Base-by-base conservation (phyloP, 306 rosid genomes). In the Neltuma alba region DNA sequence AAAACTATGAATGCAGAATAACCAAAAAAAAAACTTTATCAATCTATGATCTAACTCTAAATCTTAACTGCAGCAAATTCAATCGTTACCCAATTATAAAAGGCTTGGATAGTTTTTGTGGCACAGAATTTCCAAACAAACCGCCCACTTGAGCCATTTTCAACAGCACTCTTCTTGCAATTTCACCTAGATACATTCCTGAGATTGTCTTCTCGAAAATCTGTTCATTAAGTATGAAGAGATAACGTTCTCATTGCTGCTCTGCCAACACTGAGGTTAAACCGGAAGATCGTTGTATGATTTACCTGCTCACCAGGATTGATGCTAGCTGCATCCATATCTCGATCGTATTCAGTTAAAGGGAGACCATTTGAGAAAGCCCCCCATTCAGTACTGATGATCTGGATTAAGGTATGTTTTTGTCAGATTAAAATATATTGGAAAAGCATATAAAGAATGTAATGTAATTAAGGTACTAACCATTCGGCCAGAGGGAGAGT, bases 181-280 rank as follows among this genome's bases (percentile, higher is more conserved):
- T 94, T 88, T 94, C 98, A 6, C 98, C 98, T 7, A 94, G 93
- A 81, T 94, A 94, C 97, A 94, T 89, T 76, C 98, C 98, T 62
- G 98, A 84, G 76, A 94, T 89, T 48, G 97, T 91, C 89, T 94
- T 94, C 87, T 94, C 98, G 87, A 91, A 92, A 10, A 91, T 92
- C 98, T 94, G 83, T 47, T 31, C 58, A 77, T 11, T 13, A 52
- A 45, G 81, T 65, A 31, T 34, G 47, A 60, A 38, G 64, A 75
- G 68, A 78, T 45, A 9, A 40, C 47, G 15, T 31, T 54, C 27
- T 15, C 28, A 40, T 48, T 37, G 54, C 25, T 66, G 72, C 27
- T 68, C 10, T 68, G 70, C 31, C 20, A 61, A 23, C 55, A 82
- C 33, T 63, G 50, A 70, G 38, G 34, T 37, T 66, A 63, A 63